A percentile compares a stretch with the other conserved stretches of the same genome.
Conservation (phyloP, 208 protist species). For the Leishmania braziliensis region DNA sequence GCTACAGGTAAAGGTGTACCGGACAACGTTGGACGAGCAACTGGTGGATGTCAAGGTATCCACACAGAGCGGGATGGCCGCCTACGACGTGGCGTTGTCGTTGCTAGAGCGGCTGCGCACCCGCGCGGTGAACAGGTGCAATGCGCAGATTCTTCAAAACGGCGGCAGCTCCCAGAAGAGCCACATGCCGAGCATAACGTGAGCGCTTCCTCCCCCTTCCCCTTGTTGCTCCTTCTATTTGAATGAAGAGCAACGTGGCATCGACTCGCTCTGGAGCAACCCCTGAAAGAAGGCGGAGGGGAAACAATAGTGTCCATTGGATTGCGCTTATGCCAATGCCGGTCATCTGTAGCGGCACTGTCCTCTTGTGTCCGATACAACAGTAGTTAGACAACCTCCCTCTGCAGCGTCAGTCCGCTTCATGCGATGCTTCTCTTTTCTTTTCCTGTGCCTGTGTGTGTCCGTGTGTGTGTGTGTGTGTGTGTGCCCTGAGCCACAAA, state of each 20-base stretch:
- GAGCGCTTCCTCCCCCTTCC: background rate
- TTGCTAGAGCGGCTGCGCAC: slow-evolving; percentile 72
- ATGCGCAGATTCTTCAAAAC: slow-evolving; percentile 11
- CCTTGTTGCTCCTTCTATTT: background rate
- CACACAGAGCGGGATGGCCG: slow-evolving; percentile 71
- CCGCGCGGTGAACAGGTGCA: slow-evolving; percentile 39
- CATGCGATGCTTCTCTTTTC: background rate
- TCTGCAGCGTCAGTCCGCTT: background rate
- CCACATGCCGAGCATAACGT: background rate
- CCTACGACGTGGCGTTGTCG: slow-evolving; percentile 49
- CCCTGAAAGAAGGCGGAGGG: background rate
- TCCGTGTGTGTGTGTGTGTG: background rate
- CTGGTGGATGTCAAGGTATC: slow-evolving; percentile 82
- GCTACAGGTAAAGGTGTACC: slow-evolving; percentile 84
- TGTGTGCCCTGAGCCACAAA: background rate
- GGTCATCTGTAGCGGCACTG: background rate
- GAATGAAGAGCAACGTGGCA: background rate
- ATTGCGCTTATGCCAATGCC: background rate
- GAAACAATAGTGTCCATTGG: background rate
- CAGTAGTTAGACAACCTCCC: background rate
- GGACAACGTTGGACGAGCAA: slow-evolving; percentile 55
- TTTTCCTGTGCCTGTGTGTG: background rate
- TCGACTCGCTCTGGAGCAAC: background rate
- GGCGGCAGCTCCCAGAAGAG: background rate
- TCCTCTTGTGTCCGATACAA: background rate